Conservation (phyloP, 768 basidiomycete species). For the Plicaturopsis crispa region DNA sequence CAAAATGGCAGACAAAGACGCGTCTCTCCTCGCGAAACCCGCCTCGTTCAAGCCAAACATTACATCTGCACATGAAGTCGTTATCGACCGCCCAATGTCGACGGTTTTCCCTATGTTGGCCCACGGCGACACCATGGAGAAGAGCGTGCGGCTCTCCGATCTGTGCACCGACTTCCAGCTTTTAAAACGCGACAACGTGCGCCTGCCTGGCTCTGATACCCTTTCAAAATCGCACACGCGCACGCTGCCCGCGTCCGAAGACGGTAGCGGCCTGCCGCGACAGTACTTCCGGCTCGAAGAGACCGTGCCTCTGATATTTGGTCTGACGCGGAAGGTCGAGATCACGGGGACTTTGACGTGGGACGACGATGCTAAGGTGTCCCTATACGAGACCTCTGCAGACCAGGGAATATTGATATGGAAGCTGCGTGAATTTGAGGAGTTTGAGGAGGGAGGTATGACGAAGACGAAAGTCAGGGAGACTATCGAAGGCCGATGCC, state of each 20-base stretch:
- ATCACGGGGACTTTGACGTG: neutral
- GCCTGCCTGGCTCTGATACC: neutral
- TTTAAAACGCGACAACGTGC: neutral
- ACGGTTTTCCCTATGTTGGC: neutral
- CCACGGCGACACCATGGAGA: neutral
- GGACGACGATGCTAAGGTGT: neutral
- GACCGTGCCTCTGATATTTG: neutral
- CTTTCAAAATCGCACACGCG: neutral
- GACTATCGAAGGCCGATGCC: neutral
- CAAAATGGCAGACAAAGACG: neutral
- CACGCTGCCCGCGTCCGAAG: neutral
- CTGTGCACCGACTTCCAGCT: neutral
- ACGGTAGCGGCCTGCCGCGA: neutral
- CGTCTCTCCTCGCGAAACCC: neutral
- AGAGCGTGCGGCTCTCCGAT: neutral
- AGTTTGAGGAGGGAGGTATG: conserved; percentile 1
- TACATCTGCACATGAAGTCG: neutral
- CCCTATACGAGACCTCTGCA: neutral
- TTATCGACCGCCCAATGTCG: neutral
- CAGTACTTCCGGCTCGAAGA: conserved; percentile 1
- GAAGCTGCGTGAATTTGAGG: neutral
- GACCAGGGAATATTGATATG: neutral
- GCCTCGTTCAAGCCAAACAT: neutral
- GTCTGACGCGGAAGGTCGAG: neutral
- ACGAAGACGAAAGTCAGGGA: neutral